Percentiles rank a stretch among this genome's conserved stretches.
phyloP scores from a whole-genome alignment of 2,329 filamentous ascomycete genomes.

The Phialophora expanda region DNA sequence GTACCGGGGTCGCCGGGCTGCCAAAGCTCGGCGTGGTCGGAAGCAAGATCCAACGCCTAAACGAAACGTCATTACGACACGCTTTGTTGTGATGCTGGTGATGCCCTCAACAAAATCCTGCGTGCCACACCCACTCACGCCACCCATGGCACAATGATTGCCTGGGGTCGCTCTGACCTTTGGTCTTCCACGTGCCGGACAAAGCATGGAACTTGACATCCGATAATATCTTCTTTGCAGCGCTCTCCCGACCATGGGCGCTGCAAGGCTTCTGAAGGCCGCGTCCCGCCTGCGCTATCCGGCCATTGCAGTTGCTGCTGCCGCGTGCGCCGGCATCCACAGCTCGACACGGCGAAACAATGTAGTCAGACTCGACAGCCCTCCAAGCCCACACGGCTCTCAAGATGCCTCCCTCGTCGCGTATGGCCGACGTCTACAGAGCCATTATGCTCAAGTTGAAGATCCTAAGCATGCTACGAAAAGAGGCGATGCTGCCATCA shows the following conservation, averaged over 20 bases:
- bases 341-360: conserved; percentile 18
- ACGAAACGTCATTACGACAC: background rate
- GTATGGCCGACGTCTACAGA: conserved; percentile 27
- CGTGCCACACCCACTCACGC: background rate
- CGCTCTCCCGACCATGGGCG: conserved; percentile 38
- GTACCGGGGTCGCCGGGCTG: background rate
- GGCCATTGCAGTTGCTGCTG: conserved; percentile 30
- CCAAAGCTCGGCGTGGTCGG: background rate
- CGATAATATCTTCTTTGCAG: conserved; percentile 28
- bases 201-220: conserved; percentile 29
- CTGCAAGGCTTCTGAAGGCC: conserved; percentile 33
- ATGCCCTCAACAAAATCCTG: conserved; percentile 11
- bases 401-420: conserved; percentile 28
- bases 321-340: conserved; percentile 29
- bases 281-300: conserved; percentile 25
- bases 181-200: background rate
- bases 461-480: conserved; percentile 25
- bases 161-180: background rate
- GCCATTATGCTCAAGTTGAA: conserved; percentile 21
- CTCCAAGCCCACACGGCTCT: conserved; percentile 13
- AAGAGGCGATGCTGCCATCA: conserved; percentile 28
- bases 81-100: background rate
- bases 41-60: background rate
- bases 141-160: background rate
- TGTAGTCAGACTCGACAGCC: conserved; percentile 33